phyloP scores from a whole-genome alignment of 192 early-diverging fungal genomes.

The Entrophospora sp. region DNA sequence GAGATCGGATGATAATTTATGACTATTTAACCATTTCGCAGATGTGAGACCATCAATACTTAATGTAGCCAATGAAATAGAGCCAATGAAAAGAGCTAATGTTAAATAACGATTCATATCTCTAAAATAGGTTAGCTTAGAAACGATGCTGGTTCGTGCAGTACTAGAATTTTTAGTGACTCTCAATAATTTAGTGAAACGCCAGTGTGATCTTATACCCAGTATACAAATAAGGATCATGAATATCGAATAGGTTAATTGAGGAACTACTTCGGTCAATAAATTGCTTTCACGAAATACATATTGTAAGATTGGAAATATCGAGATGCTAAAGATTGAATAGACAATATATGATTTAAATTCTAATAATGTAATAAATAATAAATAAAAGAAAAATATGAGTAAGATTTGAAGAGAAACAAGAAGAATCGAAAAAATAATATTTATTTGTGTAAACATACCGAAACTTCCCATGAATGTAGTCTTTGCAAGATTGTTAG shows the following conservation, averaged over 20 bases:
- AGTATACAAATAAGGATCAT: constrained; percentile 1
- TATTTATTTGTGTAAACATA: not conserved
- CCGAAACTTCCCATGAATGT: constrained; percentile 33
- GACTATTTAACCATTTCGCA: not conserved
- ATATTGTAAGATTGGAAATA: constrained; percentile 32
- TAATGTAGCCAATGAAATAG: not conserved
- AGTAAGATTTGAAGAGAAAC: not conserved
- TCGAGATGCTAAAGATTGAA: constrained; percentile 24
- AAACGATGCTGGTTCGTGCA: not conserved
- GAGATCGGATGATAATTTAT: not conserved
- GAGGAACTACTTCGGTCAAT: constrained; percentile 31
- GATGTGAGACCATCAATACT: constrained; percentile 10
- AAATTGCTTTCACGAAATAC: constrained; percentile 17
- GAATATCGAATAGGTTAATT: constrained; percentile 28
- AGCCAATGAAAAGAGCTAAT: constrained; percentile 2
- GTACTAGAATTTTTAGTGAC: not conserved
- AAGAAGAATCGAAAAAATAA: not conserved
- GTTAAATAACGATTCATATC: constrained; percentile 18
- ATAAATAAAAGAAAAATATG: not conserved
- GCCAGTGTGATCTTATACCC: constrained; percentile 8
- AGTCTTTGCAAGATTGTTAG: constrained; percentile 30
- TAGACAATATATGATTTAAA: constrained; percentile 36
- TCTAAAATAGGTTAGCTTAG: constrained; percentile 16
- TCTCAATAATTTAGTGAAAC: constrained; percentile 7
- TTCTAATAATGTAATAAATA: constrained; percentile 11